Evolutionary conservation across 2,329 filamentous ascomycete species (phyloP), one percentile per base, ranked within the genome.

Genomic region (Cladorrhinum sp.): DNA sequence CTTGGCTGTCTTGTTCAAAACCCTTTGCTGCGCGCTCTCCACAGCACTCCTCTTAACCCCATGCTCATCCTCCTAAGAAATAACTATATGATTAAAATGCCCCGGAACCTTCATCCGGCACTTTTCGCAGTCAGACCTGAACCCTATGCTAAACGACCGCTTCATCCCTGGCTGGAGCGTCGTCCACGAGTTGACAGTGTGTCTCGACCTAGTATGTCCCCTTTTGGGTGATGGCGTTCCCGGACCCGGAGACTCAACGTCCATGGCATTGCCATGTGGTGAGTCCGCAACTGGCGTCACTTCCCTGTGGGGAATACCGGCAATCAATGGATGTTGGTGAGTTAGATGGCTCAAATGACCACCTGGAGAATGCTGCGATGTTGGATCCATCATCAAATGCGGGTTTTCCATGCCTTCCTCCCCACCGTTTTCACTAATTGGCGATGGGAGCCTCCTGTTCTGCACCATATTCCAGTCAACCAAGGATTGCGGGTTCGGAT

Each of bases 71-170:
- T 54, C 51, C 78, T 85, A 86, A 52, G 83, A 85, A 68, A 86
- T 81, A 64, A 91, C 85, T 62, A 92, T 91, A 74, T 93, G 90
- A 69, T 89, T 92, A 71, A 91, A 92, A 71, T 93, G 90, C 1
- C 90, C 90, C 0, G 90, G 89, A 7, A 91, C 87, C 71, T 87
- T 89, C 71, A 84, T 80, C 50, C 82, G 82, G 74, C 90, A 93
- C 74, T 92, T 92, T 63, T 92, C 89, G 71, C 90, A 93, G 73
- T 91, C 89, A 12, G 86, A 82, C 64, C 89, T 80, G 75, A 88
- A 92, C 55, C 90, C 90, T 84, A 92, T 91, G 68, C 88, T 90
- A 72, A 92, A 88, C 63, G 82, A 85, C 71, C 84, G 85, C 75
- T 88, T 89, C 81, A 85, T 85, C 65, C 84, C 83, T 0, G 83